A percentile compares a stretch with the other conserved stretches of the same genome.
phyloP scores from a whole-genome alignment of 352 stramenopile species.

The Globisporangium yorkense region DNA sequence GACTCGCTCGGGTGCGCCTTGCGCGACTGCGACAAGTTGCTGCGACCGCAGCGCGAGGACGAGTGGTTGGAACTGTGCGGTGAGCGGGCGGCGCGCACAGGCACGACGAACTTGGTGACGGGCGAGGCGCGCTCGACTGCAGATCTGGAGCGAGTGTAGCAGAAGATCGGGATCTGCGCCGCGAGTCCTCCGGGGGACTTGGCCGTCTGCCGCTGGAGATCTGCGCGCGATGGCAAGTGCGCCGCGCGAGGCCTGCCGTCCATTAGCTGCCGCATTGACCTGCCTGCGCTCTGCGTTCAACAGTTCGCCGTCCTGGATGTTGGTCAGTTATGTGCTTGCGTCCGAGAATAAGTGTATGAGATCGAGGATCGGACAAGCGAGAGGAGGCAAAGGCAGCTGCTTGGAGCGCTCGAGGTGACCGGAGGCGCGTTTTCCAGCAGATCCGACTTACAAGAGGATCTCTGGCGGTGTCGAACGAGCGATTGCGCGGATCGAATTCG shows the following conservation, averaged over 20 bases:
- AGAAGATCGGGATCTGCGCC: constrained; percentile 5
- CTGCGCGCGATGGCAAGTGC: constrained; percentile 1
- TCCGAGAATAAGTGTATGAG: too few relatives aligned
- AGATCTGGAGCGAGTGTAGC: constrained; percentile 2
- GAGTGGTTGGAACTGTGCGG: constrained; percentile 7
- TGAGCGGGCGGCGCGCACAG: not conserved
- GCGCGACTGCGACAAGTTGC: constrained; percentile 7
- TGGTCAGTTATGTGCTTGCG: too few relatives aligned
- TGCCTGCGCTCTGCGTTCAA: too few relatives aligned
- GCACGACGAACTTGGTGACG: constrained; percentile 4
- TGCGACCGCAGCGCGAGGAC: constrained; percentile 5
- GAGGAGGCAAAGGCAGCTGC: too few relatives aligned
- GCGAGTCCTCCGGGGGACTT: not conserved
- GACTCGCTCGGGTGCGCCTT: constrained; percentile 25
- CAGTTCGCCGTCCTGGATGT: too few relatives aligned
- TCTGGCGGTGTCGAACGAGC: too few relatives aligned
- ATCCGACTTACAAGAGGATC: too few relatives aligned
- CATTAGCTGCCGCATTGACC: not conserved
- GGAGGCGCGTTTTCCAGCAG: too few relatives aligned
- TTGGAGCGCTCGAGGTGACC: too few relatives aligned
- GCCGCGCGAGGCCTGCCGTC: not conserved
- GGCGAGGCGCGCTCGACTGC: not conserved
- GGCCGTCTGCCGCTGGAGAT: constrained; percentile 2
- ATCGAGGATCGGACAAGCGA: too few relatives aligned
- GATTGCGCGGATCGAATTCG: too few relatives aligned